Base-by-base conservation (phyloP, 164 flowering plant species). In the Kalanchoe fedtschenkoi region DNA sequence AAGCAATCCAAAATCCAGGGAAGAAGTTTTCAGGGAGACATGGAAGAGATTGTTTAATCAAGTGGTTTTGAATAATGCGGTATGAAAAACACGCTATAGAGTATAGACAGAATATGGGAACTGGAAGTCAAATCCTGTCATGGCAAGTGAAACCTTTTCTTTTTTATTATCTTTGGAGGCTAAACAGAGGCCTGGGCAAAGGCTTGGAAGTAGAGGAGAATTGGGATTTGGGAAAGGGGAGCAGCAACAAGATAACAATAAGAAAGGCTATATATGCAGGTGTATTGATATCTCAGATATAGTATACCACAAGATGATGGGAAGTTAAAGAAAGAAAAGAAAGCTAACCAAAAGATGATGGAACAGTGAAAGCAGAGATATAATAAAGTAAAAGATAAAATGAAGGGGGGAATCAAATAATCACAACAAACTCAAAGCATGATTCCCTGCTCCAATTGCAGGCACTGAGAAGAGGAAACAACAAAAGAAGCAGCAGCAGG, bases 391-490 rank as follows among this genome's bases (percentile, higher is more conserved):
- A 44, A 65, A 56, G 65, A 24, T 47, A 9, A 22, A 47, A 47
- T 26, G 30, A 24, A 26, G 43, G 69, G n/a, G n/a, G 69, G 70
- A 57, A 75, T 79, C 83, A 81, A 77, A 85, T 77, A 74, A 78
- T 76, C 78, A 75, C 77, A 77, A 82, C 77, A 69, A 82, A 75
- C 74, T 83, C 79, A 79, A 78, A 77, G 72, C 68, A 70, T 78
- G 85, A 80, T 79, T 80, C 83, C 74, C n/a, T 68, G 74, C 69
- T 78, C 81, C 83, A 79, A 83, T 81, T 76, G 79, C 71, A 81
- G 72, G 81, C 74, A 71, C 24, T 64, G 72, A 77, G 70, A 79
- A 70, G 60, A 75, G 62, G 82, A 84, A 72, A 85, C 21, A 70
- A 72, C n/a, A 62, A 30, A 38, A 51, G 26, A 51, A 61, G 63